Evolutionary conservation across 495 filamentous ascomycete genomes (phyloP).

Genomic region (Daldinia childiae): DNA sequence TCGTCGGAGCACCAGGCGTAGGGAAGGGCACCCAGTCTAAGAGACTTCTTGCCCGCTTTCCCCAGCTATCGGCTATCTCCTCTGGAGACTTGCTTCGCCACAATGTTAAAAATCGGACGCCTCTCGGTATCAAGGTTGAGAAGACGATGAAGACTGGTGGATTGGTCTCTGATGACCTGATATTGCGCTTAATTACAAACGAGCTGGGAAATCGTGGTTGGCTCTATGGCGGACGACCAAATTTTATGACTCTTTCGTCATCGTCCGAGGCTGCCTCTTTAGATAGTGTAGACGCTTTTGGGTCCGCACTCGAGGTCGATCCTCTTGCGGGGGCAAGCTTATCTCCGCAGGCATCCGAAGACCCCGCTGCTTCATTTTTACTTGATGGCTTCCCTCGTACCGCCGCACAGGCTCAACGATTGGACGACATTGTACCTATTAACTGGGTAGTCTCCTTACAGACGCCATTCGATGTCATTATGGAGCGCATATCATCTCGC

Average conservation of each 20-base stretch:
- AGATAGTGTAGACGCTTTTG: conserved; percentile 48
- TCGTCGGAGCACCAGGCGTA: conserved; percentile 90
- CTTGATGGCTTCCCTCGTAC: conserved; percentile 97
- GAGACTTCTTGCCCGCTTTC: conserved; percentile 83
- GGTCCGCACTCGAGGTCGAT: conserved; percentile 50
- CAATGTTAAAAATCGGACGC: conserved; percentile 88
- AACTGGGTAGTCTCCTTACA: conserved; percentile 82
- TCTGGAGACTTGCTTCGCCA: conserved; percentile 91
- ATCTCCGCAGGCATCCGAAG: conserved; percentile 64
- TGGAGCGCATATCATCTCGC: conserved; percentile 86
- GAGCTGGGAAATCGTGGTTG: conserved; percentile 86
- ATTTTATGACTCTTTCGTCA: conserved; percentile 56
- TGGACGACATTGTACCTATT: conserved; percentile 85
- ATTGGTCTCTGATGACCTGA: conserved; percentile 87
- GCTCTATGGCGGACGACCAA: conserved; percentile 62
- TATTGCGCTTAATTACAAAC: conserved; percentile 88
- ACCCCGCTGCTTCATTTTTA: conserved; percentile 85
- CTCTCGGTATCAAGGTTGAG: conserved; percentile 90
- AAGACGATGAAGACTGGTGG: conserved; percentile 82
- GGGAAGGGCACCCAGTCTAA: conserved; percentile 97
- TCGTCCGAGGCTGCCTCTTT: conserved; percentile 44
- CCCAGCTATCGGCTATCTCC: conserved; percentile 89
- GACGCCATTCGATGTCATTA: conserved; percentile 78
- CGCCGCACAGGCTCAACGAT: conserved; percentile 74
- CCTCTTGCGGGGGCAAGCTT: conserved; percentile 45